Evolutionary conservation across 805 yeast species (phyloP), one percentile per base, ranked within the genome.

Genomic region (Kazachstania bromeliacearum): DNA sequence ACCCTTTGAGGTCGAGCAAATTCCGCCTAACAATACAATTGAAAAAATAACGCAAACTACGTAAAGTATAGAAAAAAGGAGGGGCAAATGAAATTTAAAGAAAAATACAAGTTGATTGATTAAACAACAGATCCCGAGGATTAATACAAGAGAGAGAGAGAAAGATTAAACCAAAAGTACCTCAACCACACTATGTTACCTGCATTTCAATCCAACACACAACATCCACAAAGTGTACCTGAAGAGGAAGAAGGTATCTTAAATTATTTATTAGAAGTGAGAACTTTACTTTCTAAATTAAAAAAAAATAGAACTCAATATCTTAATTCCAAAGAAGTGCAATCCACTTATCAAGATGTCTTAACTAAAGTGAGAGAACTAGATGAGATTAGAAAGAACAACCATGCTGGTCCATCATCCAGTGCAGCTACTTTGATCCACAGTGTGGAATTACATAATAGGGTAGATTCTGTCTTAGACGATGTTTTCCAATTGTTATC

Each of bases 401-500:
- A 43, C 21, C 46, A 41, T 27, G 18, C 6, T 12, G 35, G 44
- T 1, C 46, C 48, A 5, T 34, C 52, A 1, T 37, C 37, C 4
- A 45, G 48, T 19, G 51, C 53, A 1, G 44, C 53, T 2, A 50
- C 60, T 4, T 40, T 55, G 29, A 48, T 57, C 19, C 53, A 53
- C 32, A 55, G 40, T 35, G 35, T 43, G 8, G 55, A 47, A 18
- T 44, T 51, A 18, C 62, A 58, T 38, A 68, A 68, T 41, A 55
- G 67, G 42, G 85, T 83, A 12, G 96, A 88, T 51, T 66, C 75
- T 7, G 69, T 83, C 8, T 67, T 85, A 29, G 96, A 88, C 57
- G 96, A 88, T 50, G 84, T 83, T 16, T 85, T 89, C 68, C 96
- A 89, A 58, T 63, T 92, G 33, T 63, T 89, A 31, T 81, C 95